Base-by-base conservation (phyloP, 2,329 filamentous ascomycete genomes). In the Fusarium decemcellulare region DNA sequence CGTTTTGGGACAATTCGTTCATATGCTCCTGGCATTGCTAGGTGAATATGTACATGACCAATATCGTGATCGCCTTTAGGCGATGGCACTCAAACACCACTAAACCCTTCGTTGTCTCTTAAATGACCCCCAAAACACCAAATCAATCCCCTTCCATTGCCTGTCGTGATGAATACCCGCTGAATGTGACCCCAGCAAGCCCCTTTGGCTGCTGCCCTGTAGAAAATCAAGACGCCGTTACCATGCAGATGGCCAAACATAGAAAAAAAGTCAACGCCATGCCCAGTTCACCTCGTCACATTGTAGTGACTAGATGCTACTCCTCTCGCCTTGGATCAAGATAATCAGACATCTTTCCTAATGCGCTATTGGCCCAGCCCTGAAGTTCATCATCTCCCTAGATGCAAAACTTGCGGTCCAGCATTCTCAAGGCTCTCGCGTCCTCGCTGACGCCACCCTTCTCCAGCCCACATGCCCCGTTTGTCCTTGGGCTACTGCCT, bases 361-460 rank as follows among this genome's bases (percentile, higher is more conserved):
- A 7, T 50, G 40, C 51, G 14, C 32, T 46, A 15, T 8, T 43
- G 18, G 11, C 47, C 46, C 12, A 47, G 16, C 30, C 27, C 23
- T 15, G 14, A 48, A 50, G 36, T 56, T 42, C 10, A 18, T 44
- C 60, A 30, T 54, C 27, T 27, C 44, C 58, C 57, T 71, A 79
- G 42, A 79, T 76, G 70, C 78, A 80, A 71, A 88, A 88, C 72
- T 87, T 87, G 68, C 85, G 83, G 77, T 93, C 89, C 52, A 93
- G 81, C 75, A 92, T 89, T 67, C 89, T 85, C 47, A 93, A 78
- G 2, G 90, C 90, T 69, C 90, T 84, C 65, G 86, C 86, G 70
- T 93, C 91, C 76, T 93, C 91, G 16, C 85, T 81, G 51, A 87
- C 88, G 6, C 84, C 86, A 29, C 74, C 72, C 62, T 78, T 77